Evolutionary conservation across 176 grass and related monocot species (phyloP).

Genomic region (Alopecurus myosuroides): DNA sequence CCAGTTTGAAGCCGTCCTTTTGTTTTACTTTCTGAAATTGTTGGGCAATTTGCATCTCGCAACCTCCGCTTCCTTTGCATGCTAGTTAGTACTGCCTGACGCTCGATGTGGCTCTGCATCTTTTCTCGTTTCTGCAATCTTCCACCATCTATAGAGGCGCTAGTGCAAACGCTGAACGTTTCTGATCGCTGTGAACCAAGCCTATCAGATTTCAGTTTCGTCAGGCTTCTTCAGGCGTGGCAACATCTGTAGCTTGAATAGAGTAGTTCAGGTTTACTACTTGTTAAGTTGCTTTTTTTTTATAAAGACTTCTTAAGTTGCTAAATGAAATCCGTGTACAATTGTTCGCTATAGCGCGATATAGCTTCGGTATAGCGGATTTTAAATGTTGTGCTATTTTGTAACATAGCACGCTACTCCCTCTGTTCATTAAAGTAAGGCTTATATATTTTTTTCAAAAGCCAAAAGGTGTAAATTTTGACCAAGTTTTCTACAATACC

Average conservation of each 20-base stretch:
- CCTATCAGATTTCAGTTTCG: background rate
- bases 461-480: too few species aligned
- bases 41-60: background rate
- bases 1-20: background rate
- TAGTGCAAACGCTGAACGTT: background rate
- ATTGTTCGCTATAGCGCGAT: too few species aligned
- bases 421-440: too few species aligned
- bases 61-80: background rate
- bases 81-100: background rate
- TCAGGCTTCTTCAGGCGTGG: background rate
- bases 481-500: too few species aligned
- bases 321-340: too few species aligned
- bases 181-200: background rate
- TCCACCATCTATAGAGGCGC: background rate
- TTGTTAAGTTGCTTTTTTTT: too few species aligned
- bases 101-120: background rate
- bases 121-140: background rate
- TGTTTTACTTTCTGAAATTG: background rate
- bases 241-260: background rate
- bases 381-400: too few species aligned
- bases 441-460: too few species aligned
- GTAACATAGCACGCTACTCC: too few species aligned
- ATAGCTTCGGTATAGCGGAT: too few species aligned
- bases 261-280: background rate
- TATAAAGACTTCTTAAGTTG: too few species aligned